Evolutionary conservation across 345 rosid species (phyloP), one percentile per base, ranked within the genome.

Genomic region (Nephelium lappaceum): DNA sequence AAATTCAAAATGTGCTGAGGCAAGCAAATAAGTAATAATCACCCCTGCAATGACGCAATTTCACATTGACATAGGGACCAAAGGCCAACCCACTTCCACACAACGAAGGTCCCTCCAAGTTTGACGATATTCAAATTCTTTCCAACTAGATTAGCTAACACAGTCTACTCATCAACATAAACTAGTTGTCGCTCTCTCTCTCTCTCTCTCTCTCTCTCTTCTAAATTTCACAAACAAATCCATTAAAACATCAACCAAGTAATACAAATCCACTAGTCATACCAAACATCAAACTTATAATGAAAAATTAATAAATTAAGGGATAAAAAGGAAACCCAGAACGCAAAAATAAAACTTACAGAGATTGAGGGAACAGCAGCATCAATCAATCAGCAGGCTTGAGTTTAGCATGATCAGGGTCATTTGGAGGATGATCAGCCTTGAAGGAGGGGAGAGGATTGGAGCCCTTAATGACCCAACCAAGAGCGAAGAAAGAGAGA

Each of bases 391-490:
- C 62, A 72, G 27, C 53, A 16, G 19, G n/a, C 70, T 63, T 80
- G 69, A 65, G 67, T 74, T 80, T 78, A 2, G 53, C 8, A 10
- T 70, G 18, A 63, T 76, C 83, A 18, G 21, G 24, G 1, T 15
- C 72, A 14, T 83, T 60, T 18, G 77, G 55, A 53, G 85, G 77
- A 11, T 85, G 67, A 64, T 69, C 64, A 15, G 85, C 53, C 60
- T 84, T 88, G 72, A 85, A 80, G 2, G 98, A 93, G 71, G 98
- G 93, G 42, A 95, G 84, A 73, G 99, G 98, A 83, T 95, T 95
- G 25, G 86, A 85, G 69, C 97, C 99, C 73, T 95, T 95, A 67
- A 95, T 85, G 84, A 90, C 51, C 97, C 96, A 95, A 16, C 98
- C 96, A 0, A 95, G 89, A 19, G 96, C 97, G 38, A 88, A 95